These are phyloP conservation scores for Tylopilus rubrobrunneus DNA, from an alignment of 768 basidiomycete species.

Conservation along the genomic window DNA sequence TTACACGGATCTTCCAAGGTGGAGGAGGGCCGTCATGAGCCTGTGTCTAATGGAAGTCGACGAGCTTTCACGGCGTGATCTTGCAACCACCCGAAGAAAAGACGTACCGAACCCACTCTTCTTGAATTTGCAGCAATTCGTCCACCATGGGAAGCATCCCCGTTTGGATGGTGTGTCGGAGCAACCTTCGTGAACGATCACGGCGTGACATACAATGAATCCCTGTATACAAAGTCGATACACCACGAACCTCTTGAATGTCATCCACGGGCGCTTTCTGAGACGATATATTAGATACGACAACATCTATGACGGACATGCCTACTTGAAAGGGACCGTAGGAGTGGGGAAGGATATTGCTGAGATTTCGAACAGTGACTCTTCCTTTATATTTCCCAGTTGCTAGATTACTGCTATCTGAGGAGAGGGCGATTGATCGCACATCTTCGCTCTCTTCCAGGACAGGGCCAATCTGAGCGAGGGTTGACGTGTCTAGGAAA, in stretches of 20 bases:
- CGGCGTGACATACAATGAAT: background rate
- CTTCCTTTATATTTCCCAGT: background rate
- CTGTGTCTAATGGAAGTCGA: background rate
- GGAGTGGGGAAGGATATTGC: conserved; percentile 1
- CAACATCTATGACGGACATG: background rate
- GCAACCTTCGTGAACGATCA: background rate
- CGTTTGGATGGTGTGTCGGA: background rate
- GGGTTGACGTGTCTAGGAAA: background rate
- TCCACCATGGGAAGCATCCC: background rate
- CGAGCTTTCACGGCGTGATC: background rate
- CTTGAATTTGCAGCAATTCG: background rate
- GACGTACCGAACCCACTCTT: background rate
- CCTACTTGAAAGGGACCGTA: conserved; percentile 2
- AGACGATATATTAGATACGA: background rate
- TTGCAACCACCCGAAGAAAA: background rate
- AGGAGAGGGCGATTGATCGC: conserved; percentile 1
- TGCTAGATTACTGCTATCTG: background rate
- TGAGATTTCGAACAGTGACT: background rate
- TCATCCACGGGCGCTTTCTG: background rate
- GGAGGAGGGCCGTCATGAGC: background rate
- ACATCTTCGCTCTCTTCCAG: background rate
- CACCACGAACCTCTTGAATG: background rate
- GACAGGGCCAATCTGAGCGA: background rate
- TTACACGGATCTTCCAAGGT: background rate
- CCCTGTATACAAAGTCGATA: background rate